Percentiles rank a stretch among this genome's conserved stretches.
Evolutionary conservation across 768 basidiomycete genomes (phyloP).

Genomic region (Termitomyces sp.): DNA sequence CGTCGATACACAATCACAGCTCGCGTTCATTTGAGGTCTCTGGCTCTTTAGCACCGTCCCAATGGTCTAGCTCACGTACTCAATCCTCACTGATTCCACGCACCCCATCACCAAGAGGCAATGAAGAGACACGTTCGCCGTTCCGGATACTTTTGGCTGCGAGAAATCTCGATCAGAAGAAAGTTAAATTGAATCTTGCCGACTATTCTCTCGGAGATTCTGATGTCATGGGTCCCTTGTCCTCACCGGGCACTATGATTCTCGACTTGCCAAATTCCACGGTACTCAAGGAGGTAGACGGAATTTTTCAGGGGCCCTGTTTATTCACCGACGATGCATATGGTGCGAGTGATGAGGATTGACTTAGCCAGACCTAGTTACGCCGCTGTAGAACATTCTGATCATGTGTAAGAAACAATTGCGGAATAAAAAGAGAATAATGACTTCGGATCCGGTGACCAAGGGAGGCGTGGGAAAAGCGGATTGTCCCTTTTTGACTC

Average conservation of each 20-base stretch:
- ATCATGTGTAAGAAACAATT: not conserved
- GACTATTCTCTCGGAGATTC: not conserved
- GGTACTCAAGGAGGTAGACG: slow-evolving; percentile 21
- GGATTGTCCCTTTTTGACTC: slow-evolving; percentile 30
- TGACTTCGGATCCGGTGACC: not conserved
- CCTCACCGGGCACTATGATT: not conserved
- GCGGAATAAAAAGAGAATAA: not conserved
- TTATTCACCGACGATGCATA: slow-evolving; percentile 20
- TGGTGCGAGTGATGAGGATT: slow-evolving; percentile 11
- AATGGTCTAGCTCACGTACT: not conserved
- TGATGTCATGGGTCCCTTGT: not conserved
- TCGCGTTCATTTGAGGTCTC: not conserved
- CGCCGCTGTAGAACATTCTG: not conserved
- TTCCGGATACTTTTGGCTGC: slow-evolving; percentile 7
- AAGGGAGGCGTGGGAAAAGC: slow-evolving; percentile 21
- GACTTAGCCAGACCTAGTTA: not conserved
- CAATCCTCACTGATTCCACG: not conserved
- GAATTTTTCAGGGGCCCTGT: slow-evolving; percentile 28
- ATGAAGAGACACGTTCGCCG: slow-evolving; percentile 2
- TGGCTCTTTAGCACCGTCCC: not conserved
- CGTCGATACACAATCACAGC: not conserved
- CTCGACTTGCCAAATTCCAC: not conserved
- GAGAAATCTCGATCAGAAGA: slow-evolving; percentile 1
- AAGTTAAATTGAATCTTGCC: not conserved
- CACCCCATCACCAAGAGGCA: slow-evolving; percentile 1